phyloP scores from a whole-genome alignment of 1,284 basidiomycete species.

The Cryptococcus sp. region DNA sequence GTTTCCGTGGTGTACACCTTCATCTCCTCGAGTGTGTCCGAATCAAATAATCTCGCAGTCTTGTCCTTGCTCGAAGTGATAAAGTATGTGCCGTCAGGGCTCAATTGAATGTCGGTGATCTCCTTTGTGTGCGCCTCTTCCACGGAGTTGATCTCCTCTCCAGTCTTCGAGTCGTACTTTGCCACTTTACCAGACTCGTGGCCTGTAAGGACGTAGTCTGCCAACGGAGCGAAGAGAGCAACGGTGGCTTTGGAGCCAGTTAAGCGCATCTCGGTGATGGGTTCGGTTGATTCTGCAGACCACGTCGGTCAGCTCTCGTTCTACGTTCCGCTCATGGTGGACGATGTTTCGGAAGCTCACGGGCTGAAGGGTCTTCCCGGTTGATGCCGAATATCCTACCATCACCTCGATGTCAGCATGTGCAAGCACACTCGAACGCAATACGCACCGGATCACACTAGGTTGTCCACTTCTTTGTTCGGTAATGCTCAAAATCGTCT shows the following conservation, averaged over 20 bases:
- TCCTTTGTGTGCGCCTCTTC: constrained; percentile 79
- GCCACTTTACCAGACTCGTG: constrained; percentile 96
- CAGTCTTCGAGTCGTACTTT: constrained; percentile 82
- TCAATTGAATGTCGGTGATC: constrained; percentile 92
- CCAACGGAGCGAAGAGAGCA: constrained; percentile 81
- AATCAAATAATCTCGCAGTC: constrained; percentile 87
- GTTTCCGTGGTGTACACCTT: constrained; percentile 94
- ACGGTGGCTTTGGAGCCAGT: constrained; percentile 93
- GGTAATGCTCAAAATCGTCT: constrained; percentile 85
- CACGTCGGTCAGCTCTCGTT: neutral
- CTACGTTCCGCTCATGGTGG: neutral
- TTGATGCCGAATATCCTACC: constrained; percentile 82
- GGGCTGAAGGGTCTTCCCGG: constrained; percentile 72
- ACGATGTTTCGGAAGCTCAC: constrained; percentile 56
- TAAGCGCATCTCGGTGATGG: constrained; percentile 78
- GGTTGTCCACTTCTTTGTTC: constrained; percentile 95
- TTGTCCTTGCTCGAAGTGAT: constrained; percentile 97
- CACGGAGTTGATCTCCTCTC: constrained; percentile 73
- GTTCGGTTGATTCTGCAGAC: constrained; percentile 69
- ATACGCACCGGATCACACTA: constrained; percentile 44
- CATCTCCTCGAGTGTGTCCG: constrained; percentile 82
- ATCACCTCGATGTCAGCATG: constrained; percentile 53
- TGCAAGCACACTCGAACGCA: constrained; percentile 54
- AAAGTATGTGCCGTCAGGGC: constrained; percentile 89
- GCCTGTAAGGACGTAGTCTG: constrained; percentile 82